Evolutionary conservation across 768 basidiomycete genomes (phyloP).

Genomic region (Calocybe gangraenosa): DNA sequence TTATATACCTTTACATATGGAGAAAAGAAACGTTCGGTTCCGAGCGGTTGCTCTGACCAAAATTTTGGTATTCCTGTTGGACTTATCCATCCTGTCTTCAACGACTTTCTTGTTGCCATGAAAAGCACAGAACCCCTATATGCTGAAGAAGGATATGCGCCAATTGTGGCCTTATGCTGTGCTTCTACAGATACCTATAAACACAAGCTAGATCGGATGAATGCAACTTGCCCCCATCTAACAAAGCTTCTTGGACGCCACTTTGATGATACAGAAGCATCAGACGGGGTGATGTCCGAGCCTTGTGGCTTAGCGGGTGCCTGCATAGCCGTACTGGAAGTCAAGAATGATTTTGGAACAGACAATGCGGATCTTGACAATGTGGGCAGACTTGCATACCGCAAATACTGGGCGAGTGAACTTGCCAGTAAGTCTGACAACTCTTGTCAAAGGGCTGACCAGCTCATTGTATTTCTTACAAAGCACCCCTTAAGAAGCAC

Average conservation of each 20-base stretch:
- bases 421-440: not conserved
- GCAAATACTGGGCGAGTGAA: not conserved
- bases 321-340: not conserved
- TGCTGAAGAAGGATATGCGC: not conserved
- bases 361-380: not conserved
- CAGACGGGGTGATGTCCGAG: not conserved
- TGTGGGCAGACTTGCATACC: constrained; percentile 1
- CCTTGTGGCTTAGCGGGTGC: not conserved
- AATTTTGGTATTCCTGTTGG: not conserved
- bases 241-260: not conserved
- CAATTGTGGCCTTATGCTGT: not conserved
- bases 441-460: too few species aligned
- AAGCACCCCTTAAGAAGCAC: not conserved
- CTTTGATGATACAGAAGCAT: not conserved
- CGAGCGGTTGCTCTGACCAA: not conserved
- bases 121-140: not conserved
- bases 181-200: not conserved
- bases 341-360: not conserved
- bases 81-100: not conserved
- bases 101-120: not conserved
- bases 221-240: not conserved
- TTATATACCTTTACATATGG: not conserved
- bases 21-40: not conserved
- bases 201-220: not conserved
- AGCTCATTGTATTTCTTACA: not conserved